A percentile compares a stretch with the other conserved stretches of the same genome.
phyloP scores from a whole-genome alignment of 2,329 filamentous ascomycete species.

The Aspergillus sp. region DNA sequence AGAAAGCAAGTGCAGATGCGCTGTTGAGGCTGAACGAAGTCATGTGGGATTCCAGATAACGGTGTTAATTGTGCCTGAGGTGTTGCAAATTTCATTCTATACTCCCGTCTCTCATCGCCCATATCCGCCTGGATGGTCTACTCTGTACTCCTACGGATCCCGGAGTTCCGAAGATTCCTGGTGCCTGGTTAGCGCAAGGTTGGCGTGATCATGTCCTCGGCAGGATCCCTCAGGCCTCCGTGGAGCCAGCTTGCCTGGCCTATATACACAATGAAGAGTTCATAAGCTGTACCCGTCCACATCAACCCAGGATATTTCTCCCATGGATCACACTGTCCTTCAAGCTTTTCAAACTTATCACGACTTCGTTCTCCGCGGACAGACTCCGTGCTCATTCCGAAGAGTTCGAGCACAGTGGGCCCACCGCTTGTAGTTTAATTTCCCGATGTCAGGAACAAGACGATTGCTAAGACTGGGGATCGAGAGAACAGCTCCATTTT shows the following conservation, averaged over 20 bases:
- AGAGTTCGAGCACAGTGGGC: background rate
- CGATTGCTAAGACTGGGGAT: slow-evolving; percentile 2
- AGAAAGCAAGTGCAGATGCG: slow-evolving; percentile 45
- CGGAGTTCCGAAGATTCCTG: background rate
- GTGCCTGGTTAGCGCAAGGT: background rate
- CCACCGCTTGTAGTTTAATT: slow-evolving; percentile 2
- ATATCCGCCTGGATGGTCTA: background rate
- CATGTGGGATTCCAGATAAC: slow-evolving; percentile 47
- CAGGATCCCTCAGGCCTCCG: too few relatives aligned
- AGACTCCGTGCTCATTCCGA: background rate
- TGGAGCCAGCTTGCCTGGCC: background rate
- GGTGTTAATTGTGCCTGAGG: background rate
- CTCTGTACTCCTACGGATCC: too few relatives aligned
- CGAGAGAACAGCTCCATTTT: background rate
- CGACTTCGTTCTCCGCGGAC: background rate
- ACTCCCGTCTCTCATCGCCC: background rate
- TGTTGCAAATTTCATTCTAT: background rate
- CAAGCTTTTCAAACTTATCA: too few relatives aligned
- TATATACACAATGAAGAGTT: background rate
- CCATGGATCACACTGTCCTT: too few relatives aligned
- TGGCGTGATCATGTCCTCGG: background rate
- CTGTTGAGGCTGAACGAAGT: slow-evolving; percentile 45
- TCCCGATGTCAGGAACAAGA: slow-evolving; percentile 2
- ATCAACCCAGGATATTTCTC: too few relatives aligned
- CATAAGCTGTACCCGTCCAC: too few relatives aligned